Evolutionary conservation across 2,329 filamentous ascomycete genomes (phyloP), one percentile per base, ranked within the genome.

Genomic region (Chrysoporthe cubensis): DNA sequence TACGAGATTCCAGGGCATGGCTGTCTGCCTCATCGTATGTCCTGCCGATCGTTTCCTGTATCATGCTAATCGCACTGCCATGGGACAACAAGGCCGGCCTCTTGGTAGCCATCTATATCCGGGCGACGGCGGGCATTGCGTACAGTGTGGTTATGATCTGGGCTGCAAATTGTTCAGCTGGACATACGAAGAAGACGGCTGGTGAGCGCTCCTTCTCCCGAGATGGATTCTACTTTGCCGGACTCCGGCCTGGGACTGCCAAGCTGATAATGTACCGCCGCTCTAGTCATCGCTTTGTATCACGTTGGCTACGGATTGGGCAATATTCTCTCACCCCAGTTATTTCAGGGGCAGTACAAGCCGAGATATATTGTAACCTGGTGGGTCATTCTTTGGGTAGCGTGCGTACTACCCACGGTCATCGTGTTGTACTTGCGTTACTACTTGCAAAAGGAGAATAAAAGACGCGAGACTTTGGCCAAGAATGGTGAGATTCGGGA

Each of bases 371-470:
- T 75, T 42, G 73, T 76, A 9, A 75, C 74, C 1, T 76, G 75
- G 75, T 72, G 70, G 65, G 72, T 76, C 5, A 75, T 74, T n/a
- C 52, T 73, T 18, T 78, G 77, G 61, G 71, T 80, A 11, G 78
- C 77, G 21, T 78, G 76, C 60, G 75, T 81, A 16, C 73, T 81
- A 6, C 80, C 79, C 2, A 75, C 76, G 13, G 71, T 79, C 16
- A 74, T 81, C n/a, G 77, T 82, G 1, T 64, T 82, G 3, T 76
- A 77, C 21, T 73, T 83, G 43, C 68, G 80, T 7, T 77, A 75
- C 60, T 80, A 82, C 65, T 69, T 83, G n/a, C 75, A 72, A 16
- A 74, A 74, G 46, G 77, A 81, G 60, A 83, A 83, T 62, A 77
- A 73, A 66, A 77, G 77, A 42, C 75, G 80, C 2, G 79, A 82